Evolutionary conservation across 768 basidiomycete genomes (phyloP), one percentile per base, ranked within the genome.

Genomic region (Psilocybe sp.): DNA sequence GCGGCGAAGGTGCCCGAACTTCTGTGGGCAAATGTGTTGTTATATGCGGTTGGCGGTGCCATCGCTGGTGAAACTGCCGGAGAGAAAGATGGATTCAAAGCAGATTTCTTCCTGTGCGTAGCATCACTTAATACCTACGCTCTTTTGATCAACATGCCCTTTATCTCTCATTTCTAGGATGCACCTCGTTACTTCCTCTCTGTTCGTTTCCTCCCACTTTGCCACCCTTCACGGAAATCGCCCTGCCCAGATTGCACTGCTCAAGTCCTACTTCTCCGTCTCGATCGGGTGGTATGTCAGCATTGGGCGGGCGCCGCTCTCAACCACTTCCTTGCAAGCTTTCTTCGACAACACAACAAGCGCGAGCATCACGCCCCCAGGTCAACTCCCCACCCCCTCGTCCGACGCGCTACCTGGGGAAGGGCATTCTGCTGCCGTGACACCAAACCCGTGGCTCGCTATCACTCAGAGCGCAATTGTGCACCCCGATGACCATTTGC

Each of bases 391-490:
- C 2, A 51, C 33, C 45, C 70, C 54, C 16, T 52, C 51, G 56
- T 57, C 42, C 16, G 46, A 10, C 43, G 60, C 55, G 15, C 49
- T 55, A 42, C 69, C 55, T 35, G 57, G 55, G 23, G 31, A 65
- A 36, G 44, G 49, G 6, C 72, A 76, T 5, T 63, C 62, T 2
- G 66, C 58, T 36, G 66, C 70, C 0, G 34, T 63, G 13, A 73
- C 66, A 10, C 76, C 82, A 11, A 84, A 85, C 56, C 70, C 78
- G 3, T 87, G 84, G 85, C 64, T 75, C 12, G 62, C 76, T 15
- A 64, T 87, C 57, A 60, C 84, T 20, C 71, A 80, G 39, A 72
- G 67, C 4, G 69, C 81, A 1, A 57, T 85, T 43, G 70, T 71
- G 6, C 76, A 85, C 56, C 79, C 81, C 0, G 79, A 82, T 57